Base-by-base conservation (phyloP, 164 flowering plant genomes). In the Berberis vulgaris region DNA sequence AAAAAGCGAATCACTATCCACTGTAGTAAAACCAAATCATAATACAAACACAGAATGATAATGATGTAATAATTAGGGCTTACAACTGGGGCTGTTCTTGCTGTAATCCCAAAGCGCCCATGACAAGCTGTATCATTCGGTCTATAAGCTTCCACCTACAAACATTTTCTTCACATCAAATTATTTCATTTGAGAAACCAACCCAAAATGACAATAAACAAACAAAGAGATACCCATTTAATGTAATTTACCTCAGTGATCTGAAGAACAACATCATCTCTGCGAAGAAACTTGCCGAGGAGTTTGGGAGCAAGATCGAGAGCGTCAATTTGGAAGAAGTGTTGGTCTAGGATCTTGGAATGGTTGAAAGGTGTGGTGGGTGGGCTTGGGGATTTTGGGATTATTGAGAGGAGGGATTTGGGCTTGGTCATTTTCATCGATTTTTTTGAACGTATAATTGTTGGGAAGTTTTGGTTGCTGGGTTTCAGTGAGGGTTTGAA, bases 91-190 rank as follows among this genome's bases (percentile, higher is more conserved):
- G 97, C 97, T 26, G 97, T 91, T 81, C 99, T 80, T 60, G 91
- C 76, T 1, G 99, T 94, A 49, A 89, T 57, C 39, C 99, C 99
- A 65, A 95, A 89, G 26, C 97, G 83, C 57, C 90, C 96, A 44
- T 91, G 99, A 68, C 96, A 91, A 54, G 97, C 99, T 26, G 96
- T 86, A 73, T 95, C 99, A 72, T 87, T 85, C 13, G 86, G 87
- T 65, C 93, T 83, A 67, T 94, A 94, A 64, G 99, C 99, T 78
- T 94, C 97, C 4, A 94, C 99, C 97, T 94, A 12, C 42, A 57
- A 41, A 6, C 63, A 52, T 41, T 57, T 5, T 7, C 43, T 42
- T 12, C 1, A 62, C 57, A 26, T 55, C 57, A 60, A 53, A 53
- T 62, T 57, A 55, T 13, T 39, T 4, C 6, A 2, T 57, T 45